Base-by-base conservation (phyloP, 108 stramenopile genomes). In the Discostella pseudostelligera region DNA sequence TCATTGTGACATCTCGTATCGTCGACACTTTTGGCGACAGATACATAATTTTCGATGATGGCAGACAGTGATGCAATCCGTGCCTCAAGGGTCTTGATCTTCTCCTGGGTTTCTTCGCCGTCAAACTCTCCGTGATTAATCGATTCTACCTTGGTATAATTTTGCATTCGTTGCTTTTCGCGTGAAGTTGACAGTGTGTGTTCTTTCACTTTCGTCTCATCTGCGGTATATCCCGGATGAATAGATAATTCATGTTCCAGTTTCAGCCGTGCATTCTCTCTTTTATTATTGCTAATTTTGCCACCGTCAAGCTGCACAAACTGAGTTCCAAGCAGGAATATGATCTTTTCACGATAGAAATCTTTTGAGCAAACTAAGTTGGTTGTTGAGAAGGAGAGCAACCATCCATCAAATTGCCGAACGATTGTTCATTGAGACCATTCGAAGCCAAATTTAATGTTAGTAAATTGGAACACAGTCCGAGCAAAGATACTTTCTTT, bases 291-390 rank as follows among this genome's bases (percentile, higher is more conserved):
- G 19, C 55, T 65, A 7, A 76, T 53, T 22, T 20, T 54, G 25
- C 22, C 26, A 22, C 48, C 29, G 39, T 76, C 76, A 10, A 76
- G 37, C 45, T 40, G 21, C 3, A 6, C 1, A 26, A 69, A 28
- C 10, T 19, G 29, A 28, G 24, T 14, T 22, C 76, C 76, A 22
- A 69, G 36, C 8, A 77, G 53, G n/a, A 77, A 77, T 4, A 77
- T 53, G 0, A 77, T 36, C 43, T 77, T 77, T 54, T 70, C 76
- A 11, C 76, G 47, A 44, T 70, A 77, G 29, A 69, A 44, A 20
- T 47, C 39, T 44, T 49, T 70, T 16, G 25, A 40, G 54, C 69
- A 70, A 0, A 77, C 64, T 14, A 68, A 63, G 48, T 77, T 77
- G 57, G 56, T 75, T 28, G 12, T 49, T 53, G 48, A 19, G 16